These are phyloP conservation scores for Gautieria morchelliformis DNA, from an alignment of 768 basidiomycete genomes.

Conservation along the genomic window DNA sequence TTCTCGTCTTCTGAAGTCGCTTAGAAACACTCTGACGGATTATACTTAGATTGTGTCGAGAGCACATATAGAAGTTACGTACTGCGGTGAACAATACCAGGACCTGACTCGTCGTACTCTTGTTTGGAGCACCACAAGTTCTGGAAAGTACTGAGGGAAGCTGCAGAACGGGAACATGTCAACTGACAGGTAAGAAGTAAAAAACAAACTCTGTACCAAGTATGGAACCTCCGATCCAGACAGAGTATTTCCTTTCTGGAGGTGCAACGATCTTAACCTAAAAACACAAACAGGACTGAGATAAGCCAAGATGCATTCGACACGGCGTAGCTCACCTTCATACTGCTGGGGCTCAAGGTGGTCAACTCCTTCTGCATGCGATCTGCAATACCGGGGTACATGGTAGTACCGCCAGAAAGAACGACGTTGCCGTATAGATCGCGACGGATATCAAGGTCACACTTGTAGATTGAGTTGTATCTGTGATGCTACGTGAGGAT, in stretches of 20 bases:
- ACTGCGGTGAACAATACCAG: slow-evolving; percentile 69
- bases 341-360: slow-evolving; percentile 71
- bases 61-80: not conserved
- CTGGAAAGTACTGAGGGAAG: slow-evolving; percentile 92
- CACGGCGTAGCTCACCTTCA: slow-evolving; percentile 50
- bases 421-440: slow-evolving; percentile 76
- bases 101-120: slow-evolving; percentile 83
- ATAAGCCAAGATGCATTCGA: not conserved
- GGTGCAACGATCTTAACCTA: slow-evolving; percentile 89
- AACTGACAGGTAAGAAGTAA: slow-evolving; percentile 15
- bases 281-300: not conserved
- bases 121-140: slow-evolving; percentile 92
- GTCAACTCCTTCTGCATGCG: slow-evolving; percentile 94
- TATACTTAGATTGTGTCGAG: not conserved
- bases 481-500: slow-evolving; percentile 18
- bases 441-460: slow-evolving; percentile 80
- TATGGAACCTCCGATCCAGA: slow-evolving; percentile 89
- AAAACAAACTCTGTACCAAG: slow-evolving; percentile 21
- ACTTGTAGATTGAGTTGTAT: slow-evolving; percentile 52
- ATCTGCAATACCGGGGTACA: slow-evolving; percentile 95
- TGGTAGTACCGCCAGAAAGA: slow-evolving; percentile 62
- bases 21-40: slow-evolving; percentile 8
- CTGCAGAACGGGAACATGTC: slow-evolving; percentile 30
- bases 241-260: slow-evolving; percentile 90
- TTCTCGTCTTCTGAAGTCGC: not conserved